phyloP scores from a whole-genome alignment of 192 early-diverging fungal genomes.

The Gryganskiella cystojenkinii region DNA sequence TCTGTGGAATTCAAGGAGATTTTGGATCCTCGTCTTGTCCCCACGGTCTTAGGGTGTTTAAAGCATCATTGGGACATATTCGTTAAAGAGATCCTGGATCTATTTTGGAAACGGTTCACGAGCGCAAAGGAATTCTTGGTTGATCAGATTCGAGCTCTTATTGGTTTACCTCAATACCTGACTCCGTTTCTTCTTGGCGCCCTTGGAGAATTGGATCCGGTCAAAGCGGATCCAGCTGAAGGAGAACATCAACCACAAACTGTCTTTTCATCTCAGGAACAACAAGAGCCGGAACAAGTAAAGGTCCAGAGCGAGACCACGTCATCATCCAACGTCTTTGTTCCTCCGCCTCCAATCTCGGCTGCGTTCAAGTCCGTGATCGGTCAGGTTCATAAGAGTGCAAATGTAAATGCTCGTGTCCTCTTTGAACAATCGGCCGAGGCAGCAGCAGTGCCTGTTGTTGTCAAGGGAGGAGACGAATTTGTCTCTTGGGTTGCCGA shows the following conservation, averaged over 20 bases:
- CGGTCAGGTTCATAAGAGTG: too few species aligned
- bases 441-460: not conserved
- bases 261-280: not conserved
- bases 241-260: not conserved
- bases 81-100: not conserved
- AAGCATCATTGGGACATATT: not conserved
- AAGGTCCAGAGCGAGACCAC: too few species aligned
- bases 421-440: too few species aligned
- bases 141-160: slow-evolving; percentile 7
- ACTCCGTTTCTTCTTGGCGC: not conserved
- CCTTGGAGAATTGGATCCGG: not conserved
- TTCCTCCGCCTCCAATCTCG: too few species aligned
- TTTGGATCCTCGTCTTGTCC: not conserved
- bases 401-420: too few species aligned
- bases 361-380: too few species aligned
- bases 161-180: slow-evolving; percentile 2
- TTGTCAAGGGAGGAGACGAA: not conserved
- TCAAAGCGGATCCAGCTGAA: not conserved
- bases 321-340: too few species aligned
- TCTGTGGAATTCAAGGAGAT: slow-evolving; percentile 9
- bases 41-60: slow-evolving; percentile 5
- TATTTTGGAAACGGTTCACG: slow-evolving; percentile 8
- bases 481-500: slow-evolving; percentile 2
- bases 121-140: slow-evolving; percentile 15
- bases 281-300: not conserved